Evolutionary conservation across 1,139 yeast genomes (phyloP).

Genomic region (Geotrichum reessii): DNA sequence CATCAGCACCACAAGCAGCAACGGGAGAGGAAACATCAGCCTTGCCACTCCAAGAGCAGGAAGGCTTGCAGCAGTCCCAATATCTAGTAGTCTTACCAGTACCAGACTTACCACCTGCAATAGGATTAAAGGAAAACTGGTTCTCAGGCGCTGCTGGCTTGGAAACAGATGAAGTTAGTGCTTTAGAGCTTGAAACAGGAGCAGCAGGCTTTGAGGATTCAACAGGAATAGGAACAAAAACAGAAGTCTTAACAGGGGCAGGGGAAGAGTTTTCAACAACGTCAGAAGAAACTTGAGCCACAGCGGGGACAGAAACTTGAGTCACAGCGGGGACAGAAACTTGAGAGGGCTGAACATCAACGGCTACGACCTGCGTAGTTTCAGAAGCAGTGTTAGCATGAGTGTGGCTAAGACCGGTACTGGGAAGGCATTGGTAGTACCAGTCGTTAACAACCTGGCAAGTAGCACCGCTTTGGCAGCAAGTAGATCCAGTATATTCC

Average conservation of each 20-base stretch:
- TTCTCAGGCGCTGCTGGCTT: neutral
- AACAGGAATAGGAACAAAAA: neutral
- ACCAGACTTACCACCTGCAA: constrained; percentile 20
- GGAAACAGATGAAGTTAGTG: constrained; percentile 6
- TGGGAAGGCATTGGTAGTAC: constrained; percentile 19
- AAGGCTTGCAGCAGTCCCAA: constrained; percentile 24
- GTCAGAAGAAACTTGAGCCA: neutral
- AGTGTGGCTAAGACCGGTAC: too few species aligned
- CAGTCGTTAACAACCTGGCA: constrained; percentile 11
- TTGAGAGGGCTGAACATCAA: too few species aligned
- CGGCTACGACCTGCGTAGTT: neutral
- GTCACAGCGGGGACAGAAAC: neutral
- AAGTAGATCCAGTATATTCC: constrained; percentile 14
- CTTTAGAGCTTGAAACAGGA: neutral
- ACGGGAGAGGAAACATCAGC: constrained; percentile 19
- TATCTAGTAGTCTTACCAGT: constrained; percentile 21
- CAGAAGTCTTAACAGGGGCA: neutral
- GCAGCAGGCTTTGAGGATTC: neutral
- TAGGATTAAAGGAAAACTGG: constrained; percentile 3
- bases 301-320: neutral
- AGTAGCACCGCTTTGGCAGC: constrained; percentile 14
- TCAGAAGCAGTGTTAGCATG: neutral
- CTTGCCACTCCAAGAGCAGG: constrained; percentile 22
- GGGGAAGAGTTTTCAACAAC: neutral
- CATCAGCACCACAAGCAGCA: constrained; percentile 19